Evolutionary conservation across 805 yeast species (phyloP).

Genomic region (Kodamaea nitidulidarum): DNA sequence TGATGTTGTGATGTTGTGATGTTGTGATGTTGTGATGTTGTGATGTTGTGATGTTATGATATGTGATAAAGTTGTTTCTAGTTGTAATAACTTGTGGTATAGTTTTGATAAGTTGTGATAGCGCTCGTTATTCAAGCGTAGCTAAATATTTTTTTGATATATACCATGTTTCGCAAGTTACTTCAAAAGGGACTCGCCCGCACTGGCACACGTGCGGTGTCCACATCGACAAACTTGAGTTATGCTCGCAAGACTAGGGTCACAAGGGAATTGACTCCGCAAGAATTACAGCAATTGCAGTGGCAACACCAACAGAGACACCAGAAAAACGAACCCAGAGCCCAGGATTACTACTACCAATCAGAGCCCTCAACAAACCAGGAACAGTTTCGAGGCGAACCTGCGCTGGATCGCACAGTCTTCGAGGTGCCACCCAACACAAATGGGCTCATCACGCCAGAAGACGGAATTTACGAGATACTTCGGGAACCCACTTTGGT

Average conservation of each 20-base stretch:
- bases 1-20: too few relatives aligned
- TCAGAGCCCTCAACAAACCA: slow-evolving; percentile 25
- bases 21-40: too few relatives aligned
- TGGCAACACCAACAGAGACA: slow-evolving; percentile 8
- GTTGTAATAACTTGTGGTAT: too few relatives aligned
- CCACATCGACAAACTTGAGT: not conserved
- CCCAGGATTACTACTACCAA: slow-evolving; percentile 24
- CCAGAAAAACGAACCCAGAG: slow-evolving; percentile 10
- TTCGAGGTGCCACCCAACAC: slow-evolving; percentile 38
- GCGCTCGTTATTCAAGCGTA: too few relatives aligned
- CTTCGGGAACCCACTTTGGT: slow-evolving; percentile 79
- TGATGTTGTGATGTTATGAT: too few relatives aligned
- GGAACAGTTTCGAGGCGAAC: slow-evolving; percentile 19
- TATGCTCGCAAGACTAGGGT: slow-evolving; percentile 21
- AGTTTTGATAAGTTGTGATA: not conserved
- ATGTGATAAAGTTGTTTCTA: too few relatives aligned
- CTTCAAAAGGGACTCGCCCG: not conserved
- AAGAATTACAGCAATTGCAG: slow-evolving; percentile 5
- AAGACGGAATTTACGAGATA: slow-evolving; percentile 59
- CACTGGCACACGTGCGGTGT: not conserved
- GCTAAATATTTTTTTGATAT: not conserved
- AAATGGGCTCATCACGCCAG: slow-evolving; percentile 48
- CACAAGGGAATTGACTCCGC: slow-evolving; percentile 24
- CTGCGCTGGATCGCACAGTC: slow-evolving; percentile 29
- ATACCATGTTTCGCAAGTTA: not conserved